These are phyloP conservation scores for Lomentospora prolificans DNA, from an alignment of 2,329 filamentous ascomycete genomes.

Conservation along the genomic window DNA sequence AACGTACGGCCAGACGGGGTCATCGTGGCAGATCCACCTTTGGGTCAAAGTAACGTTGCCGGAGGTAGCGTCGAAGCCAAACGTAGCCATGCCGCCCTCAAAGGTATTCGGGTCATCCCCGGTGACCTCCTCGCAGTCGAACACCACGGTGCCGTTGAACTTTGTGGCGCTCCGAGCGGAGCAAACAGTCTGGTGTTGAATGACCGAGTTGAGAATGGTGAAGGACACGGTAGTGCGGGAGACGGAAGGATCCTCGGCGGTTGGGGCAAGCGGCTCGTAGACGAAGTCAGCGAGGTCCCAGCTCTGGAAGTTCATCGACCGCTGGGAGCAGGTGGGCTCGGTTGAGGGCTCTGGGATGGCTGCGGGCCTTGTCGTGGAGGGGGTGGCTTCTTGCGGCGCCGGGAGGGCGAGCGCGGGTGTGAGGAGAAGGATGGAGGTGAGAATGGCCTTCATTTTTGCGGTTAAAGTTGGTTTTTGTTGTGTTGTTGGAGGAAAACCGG, in stretches of 20 bases:
- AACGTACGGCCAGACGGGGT: background rate
- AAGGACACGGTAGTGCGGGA: background rate
- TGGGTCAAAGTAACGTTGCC: background rate
- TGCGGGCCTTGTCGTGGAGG: background rate
- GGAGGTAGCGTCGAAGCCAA: background rate
- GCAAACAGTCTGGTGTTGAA: background rate
- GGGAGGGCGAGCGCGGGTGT: background rate
- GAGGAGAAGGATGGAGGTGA: background rate
- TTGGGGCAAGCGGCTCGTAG: background rate
- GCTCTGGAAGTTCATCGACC: background rate
- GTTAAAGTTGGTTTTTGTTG: background rate
- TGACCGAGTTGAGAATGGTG: background rate
- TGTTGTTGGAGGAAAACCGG: background rate
- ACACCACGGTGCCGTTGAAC: background rate
- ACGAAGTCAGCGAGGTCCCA: background rate
- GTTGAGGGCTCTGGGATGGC: no score
- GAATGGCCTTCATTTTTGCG: background rate
- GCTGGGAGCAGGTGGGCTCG: background rate
- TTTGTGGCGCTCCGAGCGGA: background rate
- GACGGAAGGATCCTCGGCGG: background rate
- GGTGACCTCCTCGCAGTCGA: background rate
- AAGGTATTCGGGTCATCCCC: background rate
- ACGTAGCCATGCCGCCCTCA: background rate
- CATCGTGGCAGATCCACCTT: conserved; percentile 1
- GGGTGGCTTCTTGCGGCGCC: background rate